phyloP scores from a whole-genome alignment of 495 filamentous ascomycete species.

The Penicillium ochrochloron region DNA sequence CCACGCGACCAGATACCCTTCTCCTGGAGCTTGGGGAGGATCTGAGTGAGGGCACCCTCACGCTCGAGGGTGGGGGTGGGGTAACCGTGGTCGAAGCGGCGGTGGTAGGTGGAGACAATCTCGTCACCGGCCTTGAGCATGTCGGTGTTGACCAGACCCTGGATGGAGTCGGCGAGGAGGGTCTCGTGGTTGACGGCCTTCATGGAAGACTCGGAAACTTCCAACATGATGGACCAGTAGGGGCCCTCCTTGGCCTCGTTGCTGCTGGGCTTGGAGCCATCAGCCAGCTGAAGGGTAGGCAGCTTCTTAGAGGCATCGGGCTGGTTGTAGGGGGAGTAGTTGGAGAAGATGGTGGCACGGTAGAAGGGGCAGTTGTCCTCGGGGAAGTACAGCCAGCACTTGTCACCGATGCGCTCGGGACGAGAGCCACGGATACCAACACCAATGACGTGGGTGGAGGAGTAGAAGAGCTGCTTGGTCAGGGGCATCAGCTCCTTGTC shows the following conservation, averaged over 20 bases:
- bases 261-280: conserved; percentile 77
- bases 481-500: conserved; percentile 80
- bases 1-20: conserved; percentile 94
- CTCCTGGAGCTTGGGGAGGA: conserved; percentile 89
- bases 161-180: conserved; percentile 86
- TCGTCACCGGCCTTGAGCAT: conserved; percentile 91
- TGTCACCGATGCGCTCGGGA: conserved; percentile 97
- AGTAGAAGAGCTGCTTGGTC: conserved; percentile 95
- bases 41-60: conserved; percentile 89
- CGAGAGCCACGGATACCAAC: conserved; percentile 90
- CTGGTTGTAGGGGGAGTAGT: conserved; percentile 99
- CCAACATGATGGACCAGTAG: conserved; percentile 99
- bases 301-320: conserved; percentile 81
- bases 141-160: conserved; percentile 94
- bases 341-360: conserved; percentile 99
- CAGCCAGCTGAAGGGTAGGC: conserved; percentile 79
- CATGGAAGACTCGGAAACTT: conserved; percentile 94
- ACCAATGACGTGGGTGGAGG: conserved; percentile 95
- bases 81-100: conserved; percentile 98
- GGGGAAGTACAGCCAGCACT: conserved; percentile 99
- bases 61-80: conserved; percentile 94
- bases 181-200: conserved; percentile 88
- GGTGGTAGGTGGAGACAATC: conserved; percentile 98
- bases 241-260: conserved; percentile 77
- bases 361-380: conserved; percentile 99